Conservation (phyloP, 2,329 filamentous ascomycete genomes). For the Colletotrichum camelliae region DNA sequence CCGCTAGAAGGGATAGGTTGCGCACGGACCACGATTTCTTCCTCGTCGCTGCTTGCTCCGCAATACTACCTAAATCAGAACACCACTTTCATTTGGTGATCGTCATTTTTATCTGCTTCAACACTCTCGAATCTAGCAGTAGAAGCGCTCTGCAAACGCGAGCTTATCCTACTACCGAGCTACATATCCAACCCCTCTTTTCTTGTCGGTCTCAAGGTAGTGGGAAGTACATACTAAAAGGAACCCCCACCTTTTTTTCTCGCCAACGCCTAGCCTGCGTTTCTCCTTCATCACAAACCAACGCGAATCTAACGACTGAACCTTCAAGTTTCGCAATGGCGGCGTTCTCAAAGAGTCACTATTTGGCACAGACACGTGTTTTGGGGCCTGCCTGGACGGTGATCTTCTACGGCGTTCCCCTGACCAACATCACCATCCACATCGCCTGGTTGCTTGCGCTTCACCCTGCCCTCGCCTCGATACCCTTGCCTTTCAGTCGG, state of each 20-base stretch:
- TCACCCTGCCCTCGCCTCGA: conserved; percentile 5
- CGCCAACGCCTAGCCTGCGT: background rate
- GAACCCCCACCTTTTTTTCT: background rate
- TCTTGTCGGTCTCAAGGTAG: background rate
- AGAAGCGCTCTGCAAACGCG: background rate
- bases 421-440: conserved; percentile 5
- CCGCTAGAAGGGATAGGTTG: background rate
- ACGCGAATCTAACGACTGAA: background rate
- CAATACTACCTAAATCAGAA: background rate
- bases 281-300: background rate
- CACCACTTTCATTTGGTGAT: background rate
- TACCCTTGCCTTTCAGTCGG: conserved; percentile 3
- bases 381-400: background rate
- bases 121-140: background rate
- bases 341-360: background rate
- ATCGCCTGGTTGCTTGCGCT: conserved; percentile 16
- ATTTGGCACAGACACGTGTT: background rate
- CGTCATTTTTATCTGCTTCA: rapidly evolving
- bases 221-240: background rate
- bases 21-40: background rate
- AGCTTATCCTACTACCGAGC: background rate
- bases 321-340: background rate
- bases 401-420: conserved; percentile 7
- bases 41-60: background rate
- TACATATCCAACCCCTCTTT: too few relatives aligned